A percentile compares a stretch with the other conserved stretches of the same genome.
Evolutionary conservation across 2,329 filamentous ascomycete species (phyloP).

Genomic region (Colletotrichum sp.): DNA sequence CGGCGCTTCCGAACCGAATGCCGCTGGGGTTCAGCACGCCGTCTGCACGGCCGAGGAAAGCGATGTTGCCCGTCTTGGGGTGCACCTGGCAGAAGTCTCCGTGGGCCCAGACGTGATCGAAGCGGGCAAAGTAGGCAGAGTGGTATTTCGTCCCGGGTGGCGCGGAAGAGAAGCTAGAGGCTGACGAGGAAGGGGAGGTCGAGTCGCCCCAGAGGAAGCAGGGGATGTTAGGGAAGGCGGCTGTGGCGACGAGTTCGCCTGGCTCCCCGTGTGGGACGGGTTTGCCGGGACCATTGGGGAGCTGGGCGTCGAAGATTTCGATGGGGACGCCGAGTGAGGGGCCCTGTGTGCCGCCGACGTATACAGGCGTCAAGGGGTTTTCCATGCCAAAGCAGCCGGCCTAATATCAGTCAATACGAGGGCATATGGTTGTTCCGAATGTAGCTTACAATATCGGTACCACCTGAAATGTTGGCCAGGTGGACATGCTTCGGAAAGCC

Average conservation of each 20-base stretch:
- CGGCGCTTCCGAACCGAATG: constrained; percentile 79
- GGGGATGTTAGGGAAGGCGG: constrained; percentile 78
- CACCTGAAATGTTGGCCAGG: constrained; percentile 76
- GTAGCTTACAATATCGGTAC: constrained; percentile 71
- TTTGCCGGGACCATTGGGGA: constrained; percentile 48
- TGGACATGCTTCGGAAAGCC: constrained; percentile 73
- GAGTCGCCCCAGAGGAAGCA: constrained; percentile 67
- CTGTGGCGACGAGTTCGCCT: constrained; percentile 76
- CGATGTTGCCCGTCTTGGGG: constrained; percentile 67
- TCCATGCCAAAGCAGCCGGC: constrained; percentile 63
- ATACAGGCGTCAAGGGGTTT: constrained; percentile 73
- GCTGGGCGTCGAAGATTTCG: constrained; percentile 68
- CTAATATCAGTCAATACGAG: no score
- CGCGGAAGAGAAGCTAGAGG: constrained; percentile 33
- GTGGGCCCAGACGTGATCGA: constrained; percentile 77
- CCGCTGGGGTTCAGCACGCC: constrained; percentile 82
- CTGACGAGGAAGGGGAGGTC: constrained; percentile 2
- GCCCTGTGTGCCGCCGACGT: constrained; percentile 59
- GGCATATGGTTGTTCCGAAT: background rate
- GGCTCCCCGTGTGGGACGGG: constrained; percentile 63
- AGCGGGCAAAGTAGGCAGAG: constrained; percentile 66
- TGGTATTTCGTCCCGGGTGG: constrained; percentile 62
- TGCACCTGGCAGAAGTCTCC: constrained; percentile 80
- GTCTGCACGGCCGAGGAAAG: constrained; percentile 75
- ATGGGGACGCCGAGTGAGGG: constrained; percentile 54